Evolutionary conservation across 208 protist genomes (phyloP), one percentile per base, ranked within the genome.

Genomic region (Acanthamoeba culbertsoni): DNA sequence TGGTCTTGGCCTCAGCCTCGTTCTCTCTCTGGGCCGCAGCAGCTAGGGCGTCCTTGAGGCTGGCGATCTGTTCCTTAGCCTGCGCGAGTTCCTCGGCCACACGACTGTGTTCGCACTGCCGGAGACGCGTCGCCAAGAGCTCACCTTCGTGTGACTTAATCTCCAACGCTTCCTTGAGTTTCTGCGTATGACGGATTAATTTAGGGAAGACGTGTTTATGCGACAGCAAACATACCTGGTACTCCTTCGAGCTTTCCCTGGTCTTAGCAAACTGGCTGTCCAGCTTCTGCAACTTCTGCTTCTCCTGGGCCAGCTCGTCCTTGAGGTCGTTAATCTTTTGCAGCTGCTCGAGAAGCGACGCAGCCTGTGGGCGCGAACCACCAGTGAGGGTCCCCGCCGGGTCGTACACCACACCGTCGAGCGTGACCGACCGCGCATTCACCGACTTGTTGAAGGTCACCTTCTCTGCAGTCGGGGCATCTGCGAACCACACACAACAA

Each of bases 361-460:
- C 59, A 7, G 31, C 48, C 8, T 93, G 14, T n/a, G 37, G 20
- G 35, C 31, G 97, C n/a, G 98, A 97, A 20, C 98, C 98, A 92
- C 99, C 99, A 10, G 99, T 99, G 33, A 99, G 96, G 28, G 99
- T 98, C 43, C 99, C 99, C 28, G 94, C 94, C 18, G 99, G 99
- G 95, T 99, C 98, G 77, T 98, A 99, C 35, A 99, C 95, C 84
- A 99, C 99, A 43, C 99, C 99, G 2, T 99, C 98, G 7, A 99
- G 91, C 2, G 99, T 99, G n/a, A 99, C 99, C 23, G 98, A 97
- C 68, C 98, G 98, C 26, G 95, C 91, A 20, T 94, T 92, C 26
- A 99, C 96, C 0, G 84, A 3, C 14, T 75, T 46, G 82, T 97
- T 57, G 65, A 97, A 98, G 6, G 97, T 96, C 3, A 98, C 93